Conservation (phyloP, 176 grass and related monocot species). For the Saccharum officinarum region DNA sequence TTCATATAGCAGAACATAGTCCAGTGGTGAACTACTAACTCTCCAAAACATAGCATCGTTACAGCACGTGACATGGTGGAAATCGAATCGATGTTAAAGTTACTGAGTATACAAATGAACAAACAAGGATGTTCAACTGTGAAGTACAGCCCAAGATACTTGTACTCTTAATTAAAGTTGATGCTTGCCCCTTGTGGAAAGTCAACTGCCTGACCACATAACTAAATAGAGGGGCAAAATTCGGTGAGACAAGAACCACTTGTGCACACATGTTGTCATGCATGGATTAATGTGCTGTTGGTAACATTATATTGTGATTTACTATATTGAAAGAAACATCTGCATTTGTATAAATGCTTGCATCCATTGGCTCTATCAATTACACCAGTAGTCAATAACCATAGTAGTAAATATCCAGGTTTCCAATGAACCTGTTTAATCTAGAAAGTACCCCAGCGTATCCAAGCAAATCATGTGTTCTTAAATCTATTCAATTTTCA, state of each 20-base stretch:
- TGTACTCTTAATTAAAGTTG: slow-evolving; percentile 9
- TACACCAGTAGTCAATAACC: neutral
- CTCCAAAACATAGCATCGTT: neutral
- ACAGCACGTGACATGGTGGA: neutral
- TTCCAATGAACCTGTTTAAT: neutral
- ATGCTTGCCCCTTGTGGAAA: neutral
- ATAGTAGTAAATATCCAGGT: neutral
- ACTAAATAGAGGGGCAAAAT: neutral
- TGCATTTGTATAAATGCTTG: neutral
- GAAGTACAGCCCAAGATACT: neutral
- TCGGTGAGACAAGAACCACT: neutral
- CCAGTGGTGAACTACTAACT: neutral
- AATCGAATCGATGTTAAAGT: neutral
- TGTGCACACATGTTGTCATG: neutral
- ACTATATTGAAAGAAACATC: neutral
- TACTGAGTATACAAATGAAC: neutral
- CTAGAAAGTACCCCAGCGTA: neutral
- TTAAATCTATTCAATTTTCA: neutral
- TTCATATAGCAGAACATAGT: neutral
- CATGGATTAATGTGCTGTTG: neutral
- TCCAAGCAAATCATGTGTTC: neutral
- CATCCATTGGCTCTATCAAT: neutral
- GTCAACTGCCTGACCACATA: neutral
- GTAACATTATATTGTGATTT: neutral
- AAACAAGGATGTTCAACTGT: neutral